Conservation (phyloP, 805 yeast species). For the Myxozyma melibiosi region DNA sequence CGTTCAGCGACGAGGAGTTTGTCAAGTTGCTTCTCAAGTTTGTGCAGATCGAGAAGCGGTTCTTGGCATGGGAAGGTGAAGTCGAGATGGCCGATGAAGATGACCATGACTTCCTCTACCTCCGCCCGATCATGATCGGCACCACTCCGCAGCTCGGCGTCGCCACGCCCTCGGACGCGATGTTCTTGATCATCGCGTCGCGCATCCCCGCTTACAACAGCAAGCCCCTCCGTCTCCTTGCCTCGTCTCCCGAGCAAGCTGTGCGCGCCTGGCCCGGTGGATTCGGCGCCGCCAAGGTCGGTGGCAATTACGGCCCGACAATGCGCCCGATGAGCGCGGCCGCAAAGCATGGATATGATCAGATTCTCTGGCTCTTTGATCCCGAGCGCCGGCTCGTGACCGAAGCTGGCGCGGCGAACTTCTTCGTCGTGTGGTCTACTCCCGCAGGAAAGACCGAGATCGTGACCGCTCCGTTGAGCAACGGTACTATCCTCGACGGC, state of each 20-base stretch:
- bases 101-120: conserved; percentile 46
- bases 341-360: conserved; percentile 51
- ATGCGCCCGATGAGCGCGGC: conserved; percentile 51
- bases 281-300: conserved; percentile 55
- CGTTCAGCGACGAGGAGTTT: conserved; percentile 51
- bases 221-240: conserved; percentile 55
- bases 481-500: conserved; percentile 57
- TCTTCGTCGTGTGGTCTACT: conserved; percentile 50
- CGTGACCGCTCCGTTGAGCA: conserved; percentile 54
- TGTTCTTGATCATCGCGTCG: conserved; percentile 49
- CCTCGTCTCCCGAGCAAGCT: conserved; percentile 49
- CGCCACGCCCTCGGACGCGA: conserved; percentile 49
- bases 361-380: conserved; percentile 54
- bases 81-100: conserved; percentile 40
- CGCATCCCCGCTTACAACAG: conserved; percentile 51
- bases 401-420: conserved; percentile 60
- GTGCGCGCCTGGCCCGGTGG: conserved; percentile 65
- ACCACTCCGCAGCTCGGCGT: conserved; percentile 54
- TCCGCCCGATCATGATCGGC: conserved; percentile 57
- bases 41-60: conserved; percentile 48
- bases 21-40: conserved; percentile 49
- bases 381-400: conserved; percentile 56
- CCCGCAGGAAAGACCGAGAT: conserved; percentile 49
- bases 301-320: conserved; percentile 60
- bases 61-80: conserved; percentile 45